Percentiles rank a stretch among this genome's conserved stretches.
phyloP scores from a whole-genome alignment of 73 alveolate species.

The Blepharisma stoltei region DNA sequence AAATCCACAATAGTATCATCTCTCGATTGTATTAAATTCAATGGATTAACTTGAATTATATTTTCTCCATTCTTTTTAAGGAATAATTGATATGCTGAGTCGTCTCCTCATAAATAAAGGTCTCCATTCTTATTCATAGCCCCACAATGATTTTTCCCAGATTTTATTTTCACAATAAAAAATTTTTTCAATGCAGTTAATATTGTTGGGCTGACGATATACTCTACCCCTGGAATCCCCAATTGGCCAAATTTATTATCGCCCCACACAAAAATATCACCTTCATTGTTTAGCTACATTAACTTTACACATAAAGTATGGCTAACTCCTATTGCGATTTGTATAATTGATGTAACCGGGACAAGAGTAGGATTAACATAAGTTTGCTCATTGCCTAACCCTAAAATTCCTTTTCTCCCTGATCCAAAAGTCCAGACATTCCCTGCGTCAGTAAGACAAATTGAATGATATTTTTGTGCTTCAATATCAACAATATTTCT shows the following conservation, averaged over 20 bases:
- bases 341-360: not conserved
- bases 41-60: not conserved
- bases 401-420: slow-evolving; percentile 17
- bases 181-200: not conserved
- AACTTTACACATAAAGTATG: not conserved
- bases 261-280: slow-evolving; percentile 18
- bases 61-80: not conserved
- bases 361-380: not conserved
- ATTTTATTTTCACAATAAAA: not conserved
- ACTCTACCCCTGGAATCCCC: not conserved
- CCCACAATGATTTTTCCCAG: slow-evolving; percentile 6
- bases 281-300: slow-evolving; percentile 1
- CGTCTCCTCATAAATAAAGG: not conserved
- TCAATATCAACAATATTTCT: not conserved
- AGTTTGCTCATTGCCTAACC: not conserved
- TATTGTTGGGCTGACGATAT: not conserved
- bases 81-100: not conserved
- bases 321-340: slow-evolving; percentile 1
- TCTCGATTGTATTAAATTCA: not conserved
- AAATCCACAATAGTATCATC: not conserved
- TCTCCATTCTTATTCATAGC: not conserved
- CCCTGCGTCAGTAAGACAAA: not conserved
- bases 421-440: slow-evolving; percentile 19
- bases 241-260: not conserved
- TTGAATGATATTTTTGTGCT: not conserved